Percentiles rank a stretch among this genome's conserved stretches.
phyloP scores from a whole-genome alignment of 1,284 basidiomycete species.

The Puccinia sorghi region DNA sequence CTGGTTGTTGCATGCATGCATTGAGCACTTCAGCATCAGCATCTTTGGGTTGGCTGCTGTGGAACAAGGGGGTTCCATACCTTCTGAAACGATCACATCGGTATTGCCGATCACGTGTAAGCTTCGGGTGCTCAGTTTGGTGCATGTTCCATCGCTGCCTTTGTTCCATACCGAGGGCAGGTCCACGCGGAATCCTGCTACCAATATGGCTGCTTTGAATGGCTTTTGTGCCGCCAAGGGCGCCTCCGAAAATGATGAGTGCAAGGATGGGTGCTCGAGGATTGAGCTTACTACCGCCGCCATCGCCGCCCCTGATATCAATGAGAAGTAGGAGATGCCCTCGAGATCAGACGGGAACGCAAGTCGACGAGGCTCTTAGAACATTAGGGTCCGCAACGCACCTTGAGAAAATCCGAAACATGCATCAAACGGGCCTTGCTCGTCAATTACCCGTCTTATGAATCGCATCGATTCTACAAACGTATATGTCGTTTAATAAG shows the following conservation, averaged over 20 bases:
- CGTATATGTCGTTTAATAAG: neutral
- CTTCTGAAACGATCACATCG: constrained; percentile 40
- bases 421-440: constrained; percentile 47
- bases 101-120: constrained; percentile 45
- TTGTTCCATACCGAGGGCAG: constrained; percentile 6
- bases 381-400: neutral
- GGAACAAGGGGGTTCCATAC: neutral
- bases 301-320: constrained; percentile 42
- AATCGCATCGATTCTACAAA: constrained; percentile 36
- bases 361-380: neutral
- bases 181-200: constrained; percentile 30
- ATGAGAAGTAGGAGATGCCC: neutral
- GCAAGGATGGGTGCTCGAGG: constrained; percentile 29
- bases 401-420: constrained; percentile 50
- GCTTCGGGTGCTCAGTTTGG: constrained; percentile 36
- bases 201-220: constrained; percentile 45
- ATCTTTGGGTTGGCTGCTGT: neutral
- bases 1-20: no score
- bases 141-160: neutral
- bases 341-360: neutral
- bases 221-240: constrained; percentile 24
- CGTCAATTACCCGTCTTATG: constrained; percentile 33
- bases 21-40: neutral
- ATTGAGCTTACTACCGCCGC: constrained; percentile 27
- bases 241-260: constrained; percentile 22